Conservation (phyloP, 495 filamentous ascomycete species). For the Aspergillus bertholletiae region DNA sequence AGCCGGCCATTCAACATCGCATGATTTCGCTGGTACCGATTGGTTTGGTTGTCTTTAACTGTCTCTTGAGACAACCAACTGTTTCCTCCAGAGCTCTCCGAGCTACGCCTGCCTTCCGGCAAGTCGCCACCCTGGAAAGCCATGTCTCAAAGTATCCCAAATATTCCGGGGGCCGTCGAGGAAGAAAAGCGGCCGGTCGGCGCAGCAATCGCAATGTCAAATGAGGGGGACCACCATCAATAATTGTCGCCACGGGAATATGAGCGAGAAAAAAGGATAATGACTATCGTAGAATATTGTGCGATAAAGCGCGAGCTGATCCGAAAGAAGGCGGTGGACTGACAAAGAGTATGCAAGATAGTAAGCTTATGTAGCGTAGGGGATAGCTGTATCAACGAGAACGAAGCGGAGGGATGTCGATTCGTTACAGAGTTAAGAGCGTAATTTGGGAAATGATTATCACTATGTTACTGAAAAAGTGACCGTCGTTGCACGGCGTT, state of each 20-base stretch:
- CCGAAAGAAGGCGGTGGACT: neutral
- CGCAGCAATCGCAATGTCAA: slow-evolving; percentile 8
- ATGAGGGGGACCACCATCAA: neutral
- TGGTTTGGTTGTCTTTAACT: slow-evolving; percentile 31
- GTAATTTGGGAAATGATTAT: neutral
- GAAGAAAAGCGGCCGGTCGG: neutral
- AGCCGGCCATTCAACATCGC: slow-evolving; percentile 27
- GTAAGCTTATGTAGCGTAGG: neutral
- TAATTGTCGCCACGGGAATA: neutral
- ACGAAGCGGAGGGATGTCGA: neutral
- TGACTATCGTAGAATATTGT: neutral
- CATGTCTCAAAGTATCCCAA: slow-evolving; percentile 24
- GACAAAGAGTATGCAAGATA: neutral
- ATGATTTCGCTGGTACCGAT: slow-evolving; percentile 17
- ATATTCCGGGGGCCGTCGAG: slow-evolving; percentile 9
- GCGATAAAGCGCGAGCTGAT: neutral
- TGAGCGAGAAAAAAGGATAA: neutral
- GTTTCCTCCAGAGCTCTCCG: slow-evolving; percentile 39
- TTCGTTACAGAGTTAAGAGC: neutral
- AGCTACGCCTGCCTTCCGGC: slow-evolving; percentile 38
- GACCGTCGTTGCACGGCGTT: slow-evolving; percentile 12
- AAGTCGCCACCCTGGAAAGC: slow-evolving; percentile 30
- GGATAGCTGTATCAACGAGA: neutral
- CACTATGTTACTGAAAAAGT: slow-evolving; percentile 2
- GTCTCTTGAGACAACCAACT: slow-evolving; percentile 47